Percentiles rank a stretch among this genome's conserved stretches.
Conservation (phyloP, 352 stramenopile genomes). For the Phytophthora meadii region DNA sequence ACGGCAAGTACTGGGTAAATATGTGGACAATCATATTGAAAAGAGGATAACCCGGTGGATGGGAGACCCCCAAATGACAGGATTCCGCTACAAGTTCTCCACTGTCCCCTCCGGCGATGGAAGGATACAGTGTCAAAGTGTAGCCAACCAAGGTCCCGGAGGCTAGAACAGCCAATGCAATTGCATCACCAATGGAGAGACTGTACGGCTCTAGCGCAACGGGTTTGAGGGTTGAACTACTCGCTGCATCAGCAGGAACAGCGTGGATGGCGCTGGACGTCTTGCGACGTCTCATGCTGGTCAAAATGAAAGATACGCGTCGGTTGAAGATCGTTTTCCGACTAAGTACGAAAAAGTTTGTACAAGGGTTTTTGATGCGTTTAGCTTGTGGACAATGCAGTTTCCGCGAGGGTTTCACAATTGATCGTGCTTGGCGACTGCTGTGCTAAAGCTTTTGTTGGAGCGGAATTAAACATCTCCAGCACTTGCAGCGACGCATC, state of each 20-base stretch:
- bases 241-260: slow-evolving; percentile 1
- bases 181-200: slow-evolving; percentile 21
- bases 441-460: too few species aligned
- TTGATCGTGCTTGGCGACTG: too few species aligned
- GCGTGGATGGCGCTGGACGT: slow-evolving; percentile 13
- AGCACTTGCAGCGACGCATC: not conserved
- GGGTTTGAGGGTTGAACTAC: not conserved
- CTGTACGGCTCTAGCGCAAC: not conserved
- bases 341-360: slow-evolving; percentile 17
- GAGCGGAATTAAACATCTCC: too few species aligned
- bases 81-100: slow-evolving; percentile 95
- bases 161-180: slow-evolving; percentile 17
- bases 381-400: too few species aligned
- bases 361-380: too few species aligned
- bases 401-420: too few species aligned
- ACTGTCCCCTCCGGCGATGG: slow-evolving; percentile 90
- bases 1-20: slow-evolving; percentile 48
- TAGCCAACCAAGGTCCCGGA: slow-evolving; percentile 66
- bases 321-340: not conserved
- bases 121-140: slow-evolving; percentile 79
- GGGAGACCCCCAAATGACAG: slow-evolving; percentile 92
- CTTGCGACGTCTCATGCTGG: slow-evolving; percentile 35
- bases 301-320: slow-evolving; percentile 29
- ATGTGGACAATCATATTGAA: slow-evolving; percentile 92
- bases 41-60: slow-evolving; percentile 95